Evolutionary conservation across 108 stramenopile genomes (phyloP), one percentile per base, ranked within the genome.

Genomic region (Cyclotella kingstonii): DNA sequence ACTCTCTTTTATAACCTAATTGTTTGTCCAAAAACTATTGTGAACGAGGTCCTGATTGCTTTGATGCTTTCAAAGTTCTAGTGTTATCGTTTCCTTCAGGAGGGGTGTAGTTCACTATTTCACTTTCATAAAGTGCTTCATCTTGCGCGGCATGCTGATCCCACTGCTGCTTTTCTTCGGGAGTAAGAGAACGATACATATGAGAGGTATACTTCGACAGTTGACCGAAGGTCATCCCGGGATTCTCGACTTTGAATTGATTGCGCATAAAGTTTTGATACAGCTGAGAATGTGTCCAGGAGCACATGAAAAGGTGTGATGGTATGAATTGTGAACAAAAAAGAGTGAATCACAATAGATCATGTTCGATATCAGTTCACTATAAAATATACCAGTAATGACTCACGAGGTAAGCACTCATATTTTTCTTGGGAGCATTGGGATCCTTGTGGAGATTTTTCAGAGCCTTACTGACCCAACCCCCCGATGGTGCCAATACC

Each of bases 191-290:
- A 27, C 30, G 12, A 21, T 62, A 73, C 62, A 64, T 53, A 12
- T 56, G 12, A 8, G 71, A 65, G 21, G 71, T 62, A 34, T 46
- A 50, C 40, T 73, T 66, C 14, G 60, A 35, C 22, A 73, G 29
- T 59, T 73, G 71, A 5, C 71, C 71, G 14, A 73, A 73, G 9
- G 71, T 66, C 60, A 73, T 62, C 17, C 47, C 60, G n/a, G 71
- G 71, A 52, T 66, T 41, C 25, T 73, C 48, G 25, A 58, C 30
- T 36, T 46, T 56, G 64, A 66, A 62, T 36, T 40, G 23, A 50
- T 73, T 64, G 11, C 71, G 34, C 71, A 73, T 73, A 19, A 29
- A 25, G 46, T 73, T 73, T 54, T 73, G 71, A 51, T 46, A 73
- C 12, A 35, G 22, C 38, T 39, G 26, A 34, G 12, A 12, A 36